Base-by-base conservation (phyloP, 2,329 filamentous ascomycete species). In the Aureobasidium sp. region DNA sequence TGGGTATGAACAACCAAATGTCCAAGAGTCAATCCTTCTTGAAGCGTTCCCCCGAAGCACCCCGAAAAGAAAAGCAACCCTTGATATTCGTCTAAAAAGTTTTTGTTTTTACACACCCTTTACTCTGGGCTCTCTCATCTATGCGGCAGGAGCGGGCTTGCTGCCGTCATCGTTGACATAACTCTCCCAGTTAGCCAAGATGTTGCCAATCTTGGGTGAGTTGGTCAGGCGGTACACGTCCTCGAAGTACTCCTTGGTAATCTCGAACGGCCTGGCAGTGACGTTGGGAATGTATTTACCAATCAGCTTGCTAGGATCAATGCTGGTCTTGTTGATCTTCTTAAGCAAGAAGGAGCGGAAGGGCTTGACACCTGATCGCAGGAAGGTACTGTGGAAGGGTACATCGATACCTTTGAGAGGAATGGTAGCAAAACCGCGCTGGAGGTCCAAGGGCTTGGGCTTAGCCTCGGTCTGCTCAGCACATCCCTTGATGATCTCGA, bases 281-380 rank as follows among this genome's bases (percentile, higher is more conserved):
- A 98, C 94, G 72, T 98, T 98, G 62, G 93, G 93, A 61, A 98
- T 97, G 75, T 98, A 98, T 75, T 98, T 98, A 65, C 93, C 93
- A 61, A 98, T 80, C 65, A 98, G 75, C 79, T 97, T 97, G 69
- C 88, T 86, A 4, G 93, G 93, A 70, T 98, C 93, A 70, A 98
- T 97, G 51, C 88, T 94, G 21, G 90, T 96, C 83, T 95, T 95
- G 80, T 97, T 90, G 76, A 98, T 97, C 82, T 98, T 98, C 87
- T 97, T 98, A 63, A 97, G 85, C 68, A 98, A 73, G 82, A 98
- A 98, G 39, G 85, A 91, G 61, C 93, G 83, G 89, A 98, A 98
- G 41, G 94, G 93, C 79, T 98, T 98, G 71, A 98, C 93, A 64
- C 93, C 94, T 34, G 90, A 95, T 53, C 94, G 88, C 73, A 98